A percentile compares a stretch with the other conserved stretches of the same genome.
Conservation (phyloP, 305 asterid species). For the Fraxinus velutina region DNA sequence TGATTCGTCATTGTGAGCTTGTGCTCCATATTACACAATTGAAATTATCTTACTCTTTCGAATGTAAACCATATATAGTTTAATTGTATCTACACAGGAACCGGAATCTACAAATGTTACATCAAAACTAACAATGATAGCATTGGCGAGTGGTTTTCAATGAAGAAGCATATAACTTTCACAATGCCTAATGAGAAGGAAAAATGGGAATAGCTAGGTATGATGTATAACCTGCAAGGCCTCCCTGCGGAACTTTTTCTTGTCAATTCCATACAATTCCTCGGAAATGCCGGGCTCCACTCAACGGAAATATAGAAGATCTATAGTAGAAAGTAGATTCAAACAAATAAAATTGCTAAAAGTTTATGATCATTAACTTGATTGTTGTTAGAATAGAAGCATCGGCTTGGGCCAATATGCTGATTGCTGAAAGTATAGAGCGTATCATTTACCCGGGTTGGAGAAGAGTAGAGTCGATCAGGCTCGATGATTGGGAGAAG, state of each 20-base stretch:
- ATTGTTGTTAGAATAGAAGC: neutral
- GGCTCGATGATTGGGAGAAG: neutral
- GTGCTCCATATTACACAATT: constrained; percentile 62
- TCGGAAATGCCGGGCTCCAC: constrained; percentile 71
- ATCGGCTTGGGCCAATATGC: neutral
- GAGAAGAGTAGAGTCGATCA: neutral
- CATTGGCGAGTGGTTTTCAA: neutral
- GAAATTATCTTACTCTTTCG: constrained; percentile 63
- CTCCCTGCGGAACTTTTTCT: constrained; percentile 38
- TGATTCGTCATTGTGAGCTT: constrained; percentile 21
- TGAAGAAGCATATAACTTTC: neutral
- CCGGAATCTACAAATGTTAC: constrained; percentile 33
- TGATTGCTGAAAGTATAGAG: neutral
- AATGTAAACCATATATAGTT: constrained; percentile 61
- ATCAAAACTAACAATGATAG: neutral
- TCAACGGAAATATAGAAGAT: constrained; percentile 52
- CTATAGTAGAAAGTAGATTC: constrained; percentile 23
- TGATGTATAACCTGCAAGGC: constrained; percentile 15
- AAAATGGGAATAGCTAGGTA: neutral
- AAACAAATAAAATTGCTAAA: neutral
- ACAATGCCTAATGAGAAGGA: neutral
- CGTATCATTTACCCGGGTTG: neutral
- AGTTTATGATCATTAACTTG: neutral
- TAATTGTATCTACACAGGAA: constrained; percentile 63
- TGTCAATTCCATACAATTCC: constrained; percentile 64